Evolutionary conservation across 768 basidiomycete species (phyloP).

Genomic region (Tylopilus cervinicoccineus): DNA sequence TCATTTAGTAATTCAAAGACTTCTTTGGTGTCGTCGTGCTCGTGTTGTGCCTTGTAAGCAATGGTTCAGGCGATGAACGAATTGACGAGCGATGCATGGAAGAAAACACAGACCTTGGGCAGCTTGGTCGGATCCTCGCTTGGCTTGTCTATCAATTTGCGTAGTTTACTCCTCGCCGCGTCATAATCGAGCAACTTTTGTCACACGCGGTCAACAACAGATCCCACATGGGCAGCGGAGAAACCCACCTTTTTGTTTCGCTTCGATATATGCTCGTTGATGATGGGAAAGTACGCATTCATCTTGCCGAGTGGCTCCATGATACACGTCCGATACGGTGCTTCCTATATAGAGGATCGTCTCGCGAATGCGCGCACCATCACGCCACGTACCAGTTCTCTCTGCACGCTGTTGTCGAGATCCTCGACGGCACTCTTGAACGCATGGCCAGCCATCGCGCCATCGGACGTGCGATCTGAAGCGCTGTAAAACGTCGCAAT

Average conservation of each 20-base stretch:
- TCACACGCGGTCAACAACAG: not conserved
- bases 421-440: slow-evolving; percentile 96
- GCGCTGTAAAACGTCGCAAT: slow-evolving; percentile 90
- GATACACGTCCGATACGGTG: slow-evolving; percentile 90
- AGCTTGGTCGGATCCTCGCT: slow-evolving; percentile 90
- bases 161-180: slow-evolving; percentile 82
- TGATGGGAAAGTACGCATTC: slow-evolving; percentile 89
- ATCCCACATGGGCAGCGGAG: not conserved
- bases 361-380: not conserved
- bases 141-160: slow-evolving; percentile 89
- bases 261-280: slow-evolving; percentile 92
- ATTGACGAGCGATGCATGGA: not conserved
- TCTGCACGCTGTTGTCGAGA: slow-evolving; percentile 75
- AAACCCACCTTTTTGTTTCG: slow-evolving; percentile 87
- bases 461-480: slow-evolving; percentile 78
- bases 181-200: slow-evolving; percentile 93
- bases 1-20: slow-evolving; percentile 92
- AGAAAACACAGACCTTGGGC: slow-evolving; percentile 54
- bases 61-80: not conserved
- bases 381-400: slow-evolving; percentile 78
- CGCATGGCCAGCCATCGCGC: slow-evolving; percentile 95
- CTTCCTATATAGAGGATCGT: slow-evolving; percentile 53
- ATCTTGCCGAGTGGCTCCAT: slow-evolving; percentile 96
- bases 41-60: slow-evolving; percentile 71
- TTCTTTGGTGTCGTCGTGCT: slow-evolving; percentile 92